Base-by-base conservation (phyloP, 2,329 filamentous ascomycete genomes). In the Ophiocordyceps unilateralis region DNA sequence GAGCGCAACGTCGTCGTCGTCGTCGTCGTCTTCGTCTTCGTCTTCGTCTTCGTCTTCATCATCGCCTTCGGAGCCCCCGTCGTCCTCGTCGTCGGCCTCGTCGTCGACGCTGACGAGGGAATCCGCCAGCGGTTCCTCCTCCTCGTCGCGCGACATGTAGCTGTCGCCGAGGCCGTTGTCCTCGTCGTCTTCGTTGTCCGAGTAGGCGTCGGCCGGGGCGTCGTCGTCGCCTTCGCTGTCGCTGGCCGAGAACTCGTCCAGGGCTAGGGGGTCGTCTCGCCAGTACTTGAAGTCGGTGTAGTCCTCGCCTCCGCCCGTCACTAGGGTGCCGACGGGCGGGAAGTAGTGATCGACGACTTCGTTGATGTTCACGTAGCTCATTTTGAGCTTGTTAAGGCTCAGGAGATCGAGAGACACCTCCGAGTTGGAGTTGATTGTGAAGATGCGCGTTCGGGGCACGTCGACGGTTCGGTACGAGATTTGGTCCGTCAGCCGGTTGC, bases 311-410 rank as follows among this genome's bases (percentile, higher is more conserved):
- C 88, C 89, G 39, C 83, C 83, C 53, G 83, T 86, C 17, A 95
- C 80, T 24, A 98, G 70, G 22, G 88, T 79, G 48, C 81, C 85
- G 12, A 93, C 81, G 2, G 93, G 86, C 7, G 91, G 91, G 60
- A 98, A 98, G 66, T 94, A 96, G 61, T 98, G 91, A 58, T 98
- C 91, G 7, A 98, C 85, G 46, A 98, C 81, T 60, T 98, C 93
- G 46, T 85, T 81, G 79, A 98, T 98, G 54, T 85, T 88, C 48
- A 94, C 86, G 58, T 98, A 98, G 49, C 84, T 94, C 54, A 93
- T 89, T 65, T 91, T 94, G 58, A 96, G 83, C 59, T 87, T 93
- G 63, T 93, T 95, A 43, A 96, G 71, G 48, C 79, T 89, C 38
- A 96, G 67, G 39, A 98, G 68, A 57, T 96, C 89, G 20, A 98